Percentiles rank a stretch among this genome's conserved stretches.
Evolutionary conservation across 2,329 filamentous ascomycete species (phyloP).

Genomic region (Metarhizium sp.): DNA sequence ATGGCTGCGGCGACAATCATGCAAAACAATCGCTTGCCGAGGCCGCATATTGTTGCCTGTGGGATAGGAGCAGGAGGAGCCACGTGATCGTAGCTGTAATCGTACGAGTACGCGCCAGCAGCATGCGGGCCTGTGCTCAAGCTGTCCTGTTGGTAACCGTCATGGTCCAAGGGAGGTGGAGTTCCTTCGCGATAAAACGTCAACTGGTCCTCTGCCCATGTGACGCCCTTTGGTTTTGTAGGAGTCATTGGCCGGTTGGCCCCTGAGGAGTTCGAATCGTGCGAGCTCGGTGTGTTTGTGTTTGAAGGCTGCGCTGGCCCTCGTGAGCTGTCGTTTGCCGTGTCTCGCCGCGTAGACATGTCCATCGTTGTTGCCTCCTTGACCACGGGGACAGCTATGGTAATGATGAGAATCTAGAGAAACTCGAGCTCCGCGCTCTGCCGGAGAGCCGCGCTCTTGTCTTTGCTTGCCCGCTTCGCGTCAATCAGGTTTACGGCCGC

Average conservation of each 20-base stretch:
- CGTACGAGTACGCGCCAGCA: constrained; percentile 13
- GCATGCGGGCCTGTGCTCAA: background rate
- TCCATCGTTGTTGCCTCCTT: background rate
- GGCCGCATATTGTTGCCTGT: constrained; percentile 12
- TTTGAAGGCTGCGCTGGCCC: background rate
- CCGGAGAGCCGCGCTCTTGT: background rate
- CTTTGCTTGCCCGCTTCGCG: background rate
- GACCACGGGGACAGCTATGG: background rate
- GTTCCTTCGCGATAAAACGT: constrained; percentile 32
- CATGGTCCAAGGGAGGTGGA: constrained; percentile 19
- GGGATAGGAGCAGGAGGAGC: constrained; percentile 14
- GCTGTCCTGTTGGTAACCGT: background rate
- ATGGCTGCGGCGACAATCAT: constrained; percentile 19
- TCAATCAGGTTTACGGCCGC: background rate
- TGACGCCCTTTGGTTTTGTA: background rate
- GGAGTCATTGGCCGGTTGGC: background rate
- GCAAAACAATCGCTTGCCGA: constrained; percentile 26
- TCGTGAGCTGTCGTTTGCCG: background rate
- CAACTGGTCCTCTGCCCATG: constrained; percentile 14
- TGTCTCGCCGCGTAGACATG: constrained; percentile 1
- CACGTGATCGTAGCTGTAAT: constrained; percentile 16
- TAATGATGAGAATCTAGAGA: background rate
- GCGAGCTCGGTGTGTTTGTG: background rate
- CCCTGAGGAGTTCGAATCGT: background rate
- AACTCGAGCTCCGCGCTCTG: background rate